A percentile compares a stretch with the other conserved stretches of the same genome.
phyloP scores from a whole-genome alignment of 129 eudicot species.

The Cynara cardunculus region DNA sequence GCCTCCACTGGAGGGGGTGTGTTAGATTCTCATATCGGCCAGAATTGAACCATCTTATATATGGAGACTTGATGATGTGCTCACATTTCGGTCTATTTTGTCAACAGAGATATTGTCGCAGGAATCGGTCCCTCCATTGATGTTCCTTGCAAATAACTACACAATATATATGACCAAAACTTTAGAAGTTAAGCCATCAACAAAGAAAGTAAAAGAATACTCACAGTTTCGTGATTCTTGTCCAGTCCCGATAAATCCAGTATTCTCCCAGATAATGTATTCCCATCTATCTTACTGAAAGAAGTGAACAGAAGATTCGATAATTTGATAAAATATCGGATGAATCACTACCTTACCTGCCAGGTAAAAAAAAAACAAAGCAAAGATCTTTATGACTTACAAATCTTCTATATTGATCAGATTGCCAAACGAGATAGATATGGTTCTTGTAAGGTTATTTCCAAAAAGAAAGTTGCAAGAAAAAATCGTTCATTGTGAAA shows the following conservation, averaged over 20 bases:
- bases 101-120: conserved; percentile 47
- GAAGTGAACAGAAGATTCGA: conserved; percentile 5
- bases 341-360: neutral
- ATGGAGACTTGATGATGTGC: conserved; percentile 11
- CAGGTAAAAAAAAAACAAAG: neutral
- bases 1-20: no score
- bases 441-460: conserved; percentile 71
- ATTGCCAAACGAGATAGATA: conserved; percentile 59
- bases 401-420: conserved; percentile 59
- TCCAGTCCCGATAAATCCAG: conserved; percentile 90
- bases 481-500: conserved; percentile 4
- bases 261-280: conserved; percentile 64
- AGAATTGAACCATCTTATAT: no score
- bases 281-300: conserved; percentile 87
- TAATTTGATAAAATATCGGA: neutral
- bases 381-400: conserved; percentile 45
- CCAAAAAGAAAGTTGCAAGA: conserved; percentile 62
- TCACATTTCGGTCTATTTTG: conserved; percentile 54
- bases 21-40: no score
- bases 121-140: conserved; percentile 82
- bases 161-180: neutral
- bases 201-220: conserved; percentile 23
- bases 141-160: conserved; percentile 81
- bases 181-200: neutral
- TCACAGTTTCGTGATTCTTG: conserved; percentile 52